Conservation (phyloP, 495 filamentous ascomycete species). For the Penicillium paradoxum region DNA sequence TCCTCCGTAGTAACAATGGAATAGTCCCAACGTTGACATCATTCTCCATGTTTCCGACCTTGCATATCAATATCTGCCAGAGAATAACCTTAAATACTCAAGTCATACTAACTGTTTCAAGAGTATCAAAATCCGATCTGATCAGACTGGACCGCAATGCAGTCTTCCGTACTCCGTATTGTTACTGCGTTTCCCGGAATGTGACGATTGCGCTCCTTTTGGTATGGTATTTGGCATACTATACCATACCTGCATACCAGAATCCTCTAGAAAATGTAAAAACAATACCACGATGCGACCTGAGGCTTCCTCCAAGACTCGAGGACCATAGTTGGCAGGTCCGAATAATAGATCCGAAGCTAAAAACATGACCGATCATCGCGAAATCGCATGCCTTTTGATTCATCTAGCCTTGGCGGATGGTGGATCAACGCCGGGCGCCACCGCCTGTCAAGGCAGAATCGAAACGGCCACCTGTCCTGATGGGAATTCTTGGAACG, state of each 20-base stretch:
- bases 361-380: constrained; percentile 12
- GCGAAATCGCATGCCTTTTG: constrained; percentile 16
- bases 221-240: constrained; percentile 28
- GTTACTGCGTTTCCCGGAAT: constrained; percentile 14
- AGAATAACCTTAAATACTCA: constrained; percentile 7
- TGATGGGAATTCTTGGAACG: constrained; percentile 11
- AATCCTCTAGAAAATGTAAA: constrained; percentile 16
- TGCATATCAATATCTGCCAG: neutral
- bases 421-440: constrained; percentile 16
- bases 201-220: constrained; percentile 7
- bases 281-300: neutral
- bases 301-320: neutral
- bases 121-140: neutral
- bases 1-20: no score
- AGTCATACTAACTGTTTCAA: neutral
- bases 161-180: neutral
- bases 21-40: no score
- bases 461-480: constrained; percentile 24
- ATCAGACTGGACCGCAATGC: neutral
- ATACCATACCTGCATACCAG: constrained; percentile 6
- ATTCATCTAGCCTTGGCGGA: constrained; percentile 23
- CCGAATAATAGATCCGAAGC: constrained; percentile 1
- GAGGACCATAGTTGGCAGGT: neutral
- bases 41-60: neutral
- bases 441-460: constrained; percentile 17